These are phyloP conservation scores for Trichosporon coremiiforme DNA, from an alignment of 1,284 basidiomycete genomes.

Conservation along the genomic window DNA sequence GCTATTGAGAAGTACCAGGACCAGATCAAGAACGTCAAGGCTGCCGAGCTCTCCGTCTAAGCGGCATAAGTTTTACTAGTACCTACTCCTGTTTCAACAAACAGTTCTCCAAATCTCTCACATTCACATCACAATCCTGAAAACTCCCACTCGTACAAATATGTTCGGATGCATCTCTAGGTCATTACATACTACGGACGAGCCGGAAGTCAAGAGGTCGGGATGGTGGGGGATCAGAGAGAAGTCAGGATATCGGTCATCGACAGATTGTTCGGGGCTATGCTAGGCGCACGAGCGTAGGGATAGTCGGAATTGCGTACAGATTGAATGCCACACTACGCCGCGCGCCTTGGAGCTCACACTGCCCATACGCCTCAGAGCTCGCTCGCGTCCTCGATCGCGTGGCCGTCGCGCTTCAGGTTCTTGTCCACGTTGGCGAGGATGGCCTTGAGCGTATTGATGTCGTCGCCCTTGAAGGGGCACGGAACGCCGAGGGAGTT, in stretches of 20 bases:
- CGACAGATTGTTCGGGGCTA: background rate
- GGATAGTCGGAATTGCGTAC: background rate
- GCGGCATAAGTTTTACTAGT: constrained; percentile 36
- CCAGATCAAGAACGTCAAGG: constrained; percentile 65
- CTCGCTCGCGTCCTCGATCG: background rate
- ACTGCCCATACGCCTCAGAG: background rate
- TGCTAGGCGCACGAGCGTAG: background rate
- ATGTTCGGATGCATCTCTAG: constrained; percentile 19
- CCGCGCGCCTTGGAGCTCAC: too few species aligned
- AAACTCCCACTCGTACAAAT: constrained; percentile 18
- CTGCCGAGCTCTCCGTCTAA: constrained; percentile 60
- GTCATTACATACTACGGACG: constrained; percentile 17
- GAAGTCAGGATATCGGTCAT: too few species aligned
- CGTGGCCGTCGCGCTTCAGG: background rate
- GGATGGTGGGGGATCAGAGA: background rate
- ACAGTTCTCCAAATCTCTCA: too few species aligned
- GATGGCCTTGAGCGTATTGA: constrained; percentile 11
- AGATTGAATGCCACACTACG: background rate
- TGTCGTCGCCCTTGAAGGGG: constrained; percentile 11
- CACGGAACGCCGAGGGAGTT: constrained; percentile 3
- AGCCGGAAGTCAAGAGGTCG: background rate
- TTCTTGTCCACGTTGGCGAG: too few species aligned
- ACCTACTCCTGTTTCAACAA: background rate
- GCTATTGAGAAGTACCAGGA: constrained; percentile 69
- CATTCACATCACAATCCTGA: too few species aligned